Base-by-base conservation (phyloP, 179 eudicot genomes). In the Actinidia arguta region DNA sequence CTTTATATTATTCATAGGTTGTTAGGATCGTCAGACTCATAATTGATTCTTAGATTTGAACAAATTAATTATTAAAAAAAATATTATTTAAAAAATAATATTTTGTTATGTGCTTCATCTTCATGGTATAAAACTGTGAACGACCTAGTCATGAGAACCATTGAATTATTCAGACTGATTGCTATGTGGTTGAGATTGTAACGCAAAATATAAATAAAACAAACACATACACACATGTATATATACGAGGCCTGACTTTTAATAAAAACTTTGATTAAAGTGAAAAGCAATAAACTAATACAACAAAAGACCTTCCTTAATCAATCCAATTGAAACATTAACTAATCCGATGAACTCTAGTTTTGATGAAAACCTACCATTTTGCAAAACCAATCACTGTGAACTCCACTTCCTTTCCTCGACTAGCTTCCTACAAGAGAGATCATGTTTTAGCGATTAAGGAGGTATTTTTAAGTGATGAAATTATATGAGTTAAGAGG, bases 401-500 rank as follows among this genome's bases (percentile, higher is more conserved):
- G 51, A 59, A 66, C 36, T 17, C 31, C 50, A 3, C 64, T 44
- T 14, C 20, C 36, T 46, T 20, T 74, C 80, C 56, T 44, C 80
- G 8, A 20, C 5, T 12, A 18, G 56, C 47, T 13, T 36, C 47
- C 36, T 50, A 75, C 46, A 27, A 50, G 63, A 25, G 47, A 66
- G 22, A 75, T 70, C 70, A 27, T 9, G 36, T 56, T 68, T 76
- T 51, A 54, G 22, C 18, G 66, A 58, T 25, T 58, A 6, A 9
- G 25, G 14, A 0, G 5, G 73, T 17, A 13, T 8, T n/a, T 11
- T 47, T 71, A 8, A 18, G 54, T 25, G 58, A 73, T 25, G 24
- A 7, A 27, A 24, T 48, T 22, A 71, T 50, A 24, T 63, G 71
- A 63, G 51, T 66, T 79, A 74, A 50, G 87, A 66, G 20, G 78